Base-by-base conservation (phyloP, 108 stramenopile genomes). In the Seminavis robusta region DNA sequence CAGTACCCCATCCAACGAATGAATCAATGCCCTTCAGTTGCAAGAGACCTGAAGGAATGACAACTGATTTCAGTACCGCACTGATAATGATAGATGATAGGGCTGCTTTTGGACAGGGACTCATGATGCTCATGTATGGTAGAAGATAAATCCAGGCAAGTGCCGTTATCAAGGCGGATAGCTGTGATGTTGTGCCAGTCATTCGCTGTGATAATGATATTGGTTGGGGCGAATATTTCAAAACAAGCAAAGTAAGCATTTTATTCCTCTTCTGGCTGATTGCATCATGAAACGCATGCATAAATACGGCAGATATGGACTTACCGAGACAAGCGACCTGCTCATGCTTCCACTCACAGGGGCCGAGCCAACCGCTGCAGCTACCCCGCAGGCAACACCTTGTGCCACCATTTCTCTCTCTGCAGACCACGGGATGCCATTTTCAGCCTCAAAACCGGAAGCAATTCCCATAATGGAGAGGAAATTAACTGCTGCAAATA, bases 401-500 rank as follows among this genome's bases (percentile, higher is more conserved):
- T 92, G 90, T 5, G 86, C 73, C 30, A 83, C 64, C 65, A 92
- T 57, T 62, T 92, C 90, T 31, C 86, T 81, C 13, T 69, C 71
- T 0, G 90, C 79, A 32, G 77, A 79, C 90, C 90, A 92, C 11
- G 73, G 25, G 34, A 88, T 78, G 9, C 69, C 71, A 52, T 92
- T 71, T 33, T 92, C 90, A 10, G 73, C 39, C 56, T 92, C 90
- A 55, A 88, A 92, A 4, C 76, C 84, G 29, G 84, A 80, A 1
- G 84, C 77, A 42, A 88, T 87, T 9, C 83, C 84, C 59, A 88
- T 83, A 54, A 81, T 84, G 25, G 73, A 71, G 39, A 88, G 71
- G 65, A 86, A 92, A 72, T 92, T 87, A 25, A 92, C 80, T 28
- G 57, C 86, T 16, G 90, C 82, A 56, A 92, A 92, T 17, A 84